phyloP scores from a whole-genome alignment of 1,284 basidiomycete species.

The Dichomitus squalens region DNA sequence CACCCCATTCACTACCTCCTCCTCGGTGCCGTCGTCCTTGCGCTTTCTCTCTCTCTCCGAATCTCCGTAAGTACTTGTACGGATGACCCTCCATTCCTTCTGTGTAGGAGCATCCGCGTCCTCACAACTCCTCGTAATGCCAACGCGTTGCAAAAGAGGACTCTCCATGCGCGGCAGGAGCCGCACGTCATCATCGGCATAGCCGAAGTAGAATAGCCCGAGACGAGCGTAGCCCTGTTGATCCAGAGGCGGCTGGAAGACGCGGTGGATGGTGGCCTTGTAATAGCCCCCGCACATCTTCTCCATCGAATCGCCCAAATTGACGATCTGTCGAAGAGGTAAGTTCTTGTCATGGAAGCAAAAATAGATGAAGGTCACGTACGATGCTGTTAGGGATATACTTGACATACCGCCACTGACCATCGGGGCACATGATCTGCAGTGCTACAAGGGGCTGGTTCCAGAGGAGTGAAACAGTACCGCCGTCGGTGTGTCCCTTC shows the following conservation, averaged over 20 bases:
- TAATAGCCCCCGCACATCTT: slow-evolving; percentile 57
- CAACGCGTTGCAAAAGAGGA: slow-evolving; percentile 39
- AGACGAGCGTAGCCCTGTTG: slow-evolving; percentile 49
- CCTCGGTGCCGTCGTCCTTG: slow-evolving; percentile 42
- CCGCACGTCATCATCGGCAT: slow-evolving; percentile 31
- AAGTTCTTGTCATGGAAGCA: too few relatives aligned
- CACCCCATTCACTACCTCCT: slow-evolving; percentile 45
- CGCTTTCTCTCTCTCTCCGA: slow-evolving; percentile 33
- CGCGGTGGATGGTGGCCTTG: slow-evolving; percentile 40
- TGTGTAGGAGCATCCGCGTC: slow-evolving; percentile 39
- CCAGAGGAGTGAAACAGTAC: too few relatives aligned
- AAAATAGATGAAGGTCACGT: too few relatives aligned
- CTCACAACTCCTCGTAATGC: slow-evolving; percentile 34
- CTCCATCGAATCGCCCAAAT: slow-evolving; percentile 59
- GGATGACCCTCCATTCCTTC: slow-evolving; percentile 40
- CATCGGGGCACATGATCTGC: too few relatives aligned
- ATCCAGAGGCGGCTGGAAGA: slow-evolving; percentile 48
- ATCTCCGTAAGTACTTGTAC: slow-evolving; percentile 38
- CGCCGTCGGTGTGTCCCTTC: too few relatives aligned
- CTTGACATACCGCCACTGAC: too few relatives aligned
- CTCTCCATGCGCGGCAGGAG: slow-evolving; percentile 44
- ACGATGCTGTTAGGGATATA: too few relatives aligned
- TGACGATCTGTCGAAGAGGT: too few relatives aligned
- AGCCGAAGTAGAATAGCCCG: slow-evolving; percentile 54
- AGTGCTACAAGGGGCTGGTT: too few relatives aligned